Conservation (phyloP, 495 filamentous ascomycete species). For the Lepidopterella palustris region DNA sequence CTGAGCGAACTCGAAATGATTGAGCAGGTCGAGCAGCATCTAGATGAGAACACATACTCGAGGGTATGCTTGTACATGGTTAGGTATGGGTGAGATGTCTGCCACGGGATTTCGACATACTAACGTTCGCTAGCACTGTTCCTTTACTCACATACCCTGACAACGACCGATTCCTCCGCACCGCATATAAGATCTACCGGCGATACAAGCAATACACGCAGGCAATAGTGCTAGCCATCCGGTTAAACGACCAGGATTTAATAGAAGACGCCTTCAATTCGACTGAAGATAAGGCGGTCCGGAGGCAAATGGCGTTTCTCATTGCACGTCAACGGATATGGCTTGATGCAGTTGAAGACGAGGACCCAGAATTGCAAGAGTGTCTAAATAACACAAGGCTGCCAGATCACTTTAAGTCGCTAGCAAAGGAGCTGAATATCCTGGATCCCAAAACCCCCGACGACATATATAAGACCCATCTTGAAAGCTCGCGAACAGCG, state of each 20-base stretch:
- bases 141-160: slow-evolving; percentile 95
- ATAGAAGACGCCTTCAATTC: slow-evolving; percentile 73
- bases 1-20: slow-evolving; percentile 97
- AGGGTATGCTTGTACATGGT: slow-evolving; percentile 97
- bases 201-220: slow-evolving; percentile 86
- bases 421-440: slow-evolving; percentile 94
- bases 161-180: slow-evolving; percentile 86
- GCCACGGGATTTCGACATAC: not conserved
- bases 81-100: slow-evolving; percentile 36
- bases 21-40: slow-evolving; percentile 76
- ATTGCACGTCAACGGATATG: slow-evolving; percentile 86
- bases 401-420: slow-evolving; percentile 83
- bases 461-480: slow-evolving; percentile 98
- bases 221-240: slow-evolving; percentile 88
- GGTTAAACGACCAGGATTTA: slow-evolving; percentile 77
- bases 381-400: slow-evolving; percentile 82
- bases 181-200: slow-evolving; percentile 87
- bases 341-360: slow-evolving; percentile 57
- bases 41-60: slow-evolving; percentile 90
- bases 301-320: slow-evolving; percentile 92
- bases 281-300: slow-evolving; percentile 71
- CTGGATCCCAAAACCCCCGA: slow-evolving; percentile 94
- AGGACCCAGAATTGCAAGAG: slow-evolving; percentile 65
- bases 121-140: slow-evolving; percentile 61
- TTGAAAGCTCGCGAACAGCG: slow-evolving; percentile 87